phyloP scores from a whole-genome alignment of 768 basidiomycete species.

The Naganishia vishniacii region DNA sequence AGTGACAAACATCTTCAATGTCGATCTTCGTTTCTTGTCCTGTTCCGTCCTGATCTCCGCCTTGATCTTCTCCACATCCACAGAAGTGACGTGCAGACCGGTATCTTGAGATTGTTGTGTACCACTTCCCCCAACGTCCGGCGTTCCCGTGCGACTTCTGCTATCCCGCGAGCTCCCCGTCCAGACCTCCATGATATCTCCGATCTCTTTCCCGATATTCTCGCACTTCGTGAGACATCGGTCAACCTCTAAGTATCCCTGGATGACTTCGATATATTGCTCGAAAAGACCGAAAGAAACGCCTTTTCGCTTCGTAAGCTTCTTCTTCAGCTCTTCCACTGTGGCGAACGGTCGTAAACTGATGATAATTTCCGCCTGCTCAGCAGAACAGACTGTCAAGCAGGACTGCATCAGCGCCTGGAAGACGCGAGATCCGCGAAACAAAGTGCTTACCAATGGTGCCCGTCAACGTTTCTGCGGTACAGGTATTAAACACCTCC shows the following conservation, averaged over 20 bases:
- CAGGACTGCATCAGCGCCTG: background rate
- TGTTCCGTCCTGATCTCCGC: slow-evolving; percentile 43
- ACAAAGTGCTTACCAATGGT: slow-evolving; percentile 49
- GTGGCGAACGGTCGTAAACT: slow-evolving; percentile 72
- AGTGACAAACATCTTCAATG: slow-evolving; percentile 59
- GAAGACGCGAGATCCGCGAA: background rate
- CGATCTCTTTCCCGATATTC: slow-evolving; percentile 68
- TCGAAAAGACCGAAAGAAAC: slow-evolving; percentile 86
- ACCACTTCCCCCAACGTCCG: slow-evolving; percentile 12
- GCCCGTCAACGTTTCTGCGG: slow-evolving; percentile 50
- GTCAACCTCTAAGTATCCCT: slow-evolving; percentile 74
- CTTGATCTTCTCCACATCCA: slow-evolving; percentile 41
- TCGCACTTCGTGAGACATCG: slow-evolving; percentile 83
- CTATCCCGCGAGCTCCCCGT: slow-evolving; percentile 46
- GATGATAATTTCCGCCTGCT: slow-evolving; percentile 75
- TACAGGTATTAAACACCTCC: slow-evolving; percentile 52
- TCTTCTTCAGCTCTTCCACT: slow-evolving; percentile 66
- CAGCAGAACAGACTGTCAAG: slow-evolving; percentile 58
- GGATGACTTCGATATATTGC: slow-evolving; percentile 75
- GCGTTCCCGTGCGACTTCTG: slow-evolving; percentile 23
- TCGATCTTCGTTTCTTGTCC: slow-evolving; percentile 40
- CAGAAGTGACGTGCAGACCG: slow-evolving; percentile 45
- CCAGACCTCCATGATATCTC: slow-evolving; percentile 74
- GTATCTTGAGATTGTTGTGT: slow-evolving; percentile 23
- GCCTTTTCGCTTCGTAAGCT: slow-evolving; percentile 87